Percentiles rank a stretch among this genome's conserved stretches.
Conservation (phyloP, 441 rosid species). For the Euphorbia corollata region DNA sequence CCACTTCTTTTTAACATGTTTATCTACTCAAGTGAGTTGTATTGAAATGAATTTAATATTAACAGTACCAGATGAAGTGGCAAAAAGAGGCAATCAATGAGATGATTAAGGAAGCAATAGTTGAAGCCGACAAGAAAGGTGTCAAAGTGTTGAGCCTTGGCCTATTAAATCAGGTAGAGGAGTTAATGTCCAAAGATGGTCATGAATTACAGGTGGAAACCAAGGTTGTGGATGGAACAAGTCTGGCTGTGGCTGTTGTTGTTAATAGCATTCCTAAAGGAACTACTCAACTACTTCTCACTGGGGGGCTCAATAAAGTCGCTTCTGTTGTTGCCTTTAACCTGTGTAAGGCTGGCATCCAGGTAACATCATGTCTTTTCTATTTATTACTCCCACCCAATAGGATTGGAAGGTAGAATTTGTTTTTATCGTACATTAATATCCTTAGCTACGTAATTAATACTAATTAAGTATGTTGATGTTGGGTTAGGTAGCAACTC, state of each 20-base stretch:
- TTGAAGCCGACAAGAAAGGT: constrained; percentile 57
- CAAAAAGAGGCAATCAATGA: constrained; percentile 44
- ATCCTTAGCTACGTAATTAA: too few species aligned
- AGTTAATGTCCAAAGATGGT: constrained; percentile 40
- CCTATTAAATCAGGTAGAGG: constrained; percentile 53
- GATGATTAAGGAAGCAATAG: constrained; percentile 51
- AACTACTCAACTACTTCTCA: constrained; percentile 39
- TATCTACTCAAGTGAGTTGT: too few species aligned
- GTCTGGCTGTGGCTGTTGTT: constrained; percentile 51
- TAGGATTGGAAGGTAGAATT: too few species aligned
- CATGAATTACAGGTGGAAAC: too few species aligned
- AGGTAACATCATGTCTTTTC: too few species aligned
- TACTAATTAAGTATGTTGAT: too few species aligned
- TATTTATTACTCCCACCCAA: too few species aligned
- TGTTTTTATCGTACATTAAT: too few species aligned
- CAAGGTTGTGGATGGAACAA: constrained; percentile 65
- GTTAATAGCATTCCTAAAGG: constrained; percentile 53
- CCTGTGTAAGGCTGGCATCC: constrained; percentile 37
- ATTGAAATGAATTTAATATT: too few species aligned
- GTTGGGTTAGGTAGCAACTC: constrained; percentile 26
- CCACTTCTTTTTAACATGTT: too few species aligned
- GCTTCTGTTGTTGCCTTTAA: constrained; percentile 40
- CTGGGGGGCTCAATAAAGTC: constrained; percentile 42
- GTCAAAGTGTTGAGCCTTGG: constrained; percentile 63
- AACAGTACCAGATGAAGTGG: constrained; percentile 42